Base-by-base conservation (phyloP, 169 alveolate species). In the Neospora caninum region DNA sequence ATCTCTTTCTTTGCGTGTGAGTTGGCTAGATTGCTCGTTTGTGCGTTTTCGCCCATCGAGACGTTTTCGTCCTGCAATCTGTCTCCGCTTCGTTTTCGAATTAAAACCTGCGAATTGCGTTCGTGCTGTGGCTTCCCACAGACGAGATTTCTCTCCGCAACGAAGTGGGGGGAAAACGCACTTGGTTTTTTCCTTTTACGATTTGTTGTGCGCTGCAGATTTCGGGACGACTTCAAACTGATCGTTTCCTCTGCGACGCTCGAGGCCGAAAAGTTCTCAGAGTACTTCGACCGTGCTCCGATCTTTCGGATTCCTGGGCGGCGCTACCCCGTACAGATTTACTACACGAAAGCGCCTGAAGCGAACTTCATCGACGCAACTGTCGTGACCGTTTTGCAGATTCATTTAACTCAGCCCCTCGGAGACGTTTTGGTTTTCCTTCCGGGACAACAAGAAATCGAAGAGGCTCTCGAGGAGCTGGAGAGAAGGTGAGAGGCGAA, bases 281-380 rank as follows among this genome's bases (percentile, higher is more conserved):
- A 98, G 54, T 99, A 98, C 97, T 99, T 99, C 96, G 99, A 98
- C 89, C 80, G 87, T 1, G 96, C 96, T 42, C 97, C 97, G 64
- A 96, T 96, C 87, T 95, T 95, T 93, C 87, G 94, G 41, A 94
- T 96, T 42, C 97, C 97, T 0, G 97, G 97, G 29, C 70, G 97
- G 49, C 78, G 99, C 67, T 98, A 96, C 95, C 99, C 99, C 36
- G 99, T 99, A 7, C 99, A 98, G 95, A 99, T 99, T 86, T 99
- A 98, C 95, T 99, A 99, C 96, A 99, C 99, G 42, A 99, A 99
- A 95, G 97, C 99, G 13, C 99, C 99, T 0, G 99, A 99, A 95
- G 99, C 99, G n/a, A 99, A 99, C 97, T 99, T 98, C 97, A 95
- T 99, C 69, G 99, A 99, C 89, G 99, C 99, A 36, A 97, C 99